Base-by-base conservation (phyloP, 805 yeast species). In the Metschnikowia santaceciliae region DNA sequence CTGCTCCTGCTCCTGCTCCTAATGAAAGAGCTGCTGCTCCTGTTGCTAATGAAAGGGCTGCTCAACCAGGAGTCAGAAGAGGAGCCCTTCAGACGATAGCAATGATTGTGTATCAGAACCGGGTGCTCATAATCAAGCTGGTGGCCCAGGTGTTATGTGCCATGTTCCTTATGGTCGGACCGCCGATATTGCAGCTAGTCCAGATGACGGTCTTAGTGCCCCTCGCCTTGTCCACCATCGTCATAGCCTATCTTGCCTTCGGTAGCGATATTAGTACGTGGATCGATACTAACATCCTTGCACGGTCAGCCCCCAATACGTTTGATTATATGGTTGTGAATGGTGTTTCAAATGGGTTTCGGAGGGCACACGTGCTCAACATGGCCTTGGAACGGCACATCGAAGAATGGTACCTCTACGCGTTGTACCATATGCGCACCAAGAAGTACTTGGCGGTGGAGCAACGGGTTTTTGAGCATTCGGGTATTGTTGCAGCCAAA, bases 211-310 rank as follows among this genome's bases (percentile, higher is more conserved):
- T 52, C 6, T 38, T 55, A 35, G 37, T 34, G 14, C 32, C 51
- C 1, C 37, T 57, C 35, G 44, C 48, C 6, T 26, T 32, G 10
- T n/a, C 33, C 5, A 20, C 45, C 32, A n/a, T 42, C 14, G 14
- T 33, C 40, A 32, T 49, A 13, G 49, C 48, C 23, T 46, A 49
- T 35, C 48, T 56, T 30, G 30, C 52, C 19, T 56, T 52, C 36
- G 60, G 61, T 4, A 38, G 19, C 10, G 51, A 48, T 13, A 47
- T 54, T 33, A 47, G 53, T 42, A 48, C 48, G 11, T 56, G 61
- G 61, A 43, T 58, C 30, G 54, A 58, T 32, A 32, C 15, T 1
- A 49, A 49, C 38, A 32, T 58, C 1, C 48, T 58, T 11, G 36
- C 22, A 4, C 36, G 33, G 13, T 54, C 51, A 6, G 39, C 55